Evolutionary conservation across 208 protist genomes (phyloP), one percentile per base, ranked within the genome.

Genomic region (Balamuthia mandrillaris): DNA sequence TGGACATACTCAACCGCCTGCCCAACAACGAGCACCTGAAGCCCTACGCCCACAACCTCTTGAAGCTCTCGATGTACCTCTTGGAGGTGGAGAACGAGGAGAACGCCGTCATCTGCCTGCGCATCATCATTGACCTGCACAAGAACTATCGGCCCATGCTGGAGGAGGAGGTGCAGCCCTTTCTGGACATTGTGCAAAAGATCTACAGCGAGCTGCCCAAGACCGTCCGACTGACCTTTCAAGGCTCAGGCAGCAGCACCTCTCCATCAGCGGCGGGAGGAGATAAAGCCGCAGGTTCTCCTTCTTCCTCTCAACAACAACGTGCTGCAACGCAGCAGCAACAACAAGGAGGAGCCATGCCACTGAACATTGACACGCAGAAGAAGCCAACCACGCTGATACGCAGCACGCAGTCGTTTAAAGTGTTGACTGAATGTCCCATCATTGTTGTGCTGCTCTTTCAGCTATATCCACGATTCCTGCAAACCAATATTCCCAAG

Each of bases 381-480:
- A 70, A 47, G 37, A 51, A 54, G 45, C 4, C 54, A 6, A 29
- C 77, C 1, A 41, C 33, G 51, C 44, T 81, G 14, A 41, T 45
- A 2, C 49, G 74, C 31, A 45, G 49, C 74, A 81, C 74, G 2
- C 74, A 91, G 41, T 90, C 86, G 9, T 91, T 92, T 82, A 92
- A 95, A 61, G 91, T 95, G 27, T 74, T 95, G 12, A 94, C 90
- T 29, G 93, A 95, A 72, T 95, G 93, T 81, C 93, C 93, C n/a
- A 87, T 95, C 14, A 94, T 95, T 27, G 93, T 95, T 12, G 92
- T 95, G 39, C 78, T 95, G 10, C 88, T 95, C 35, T 93, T 95
- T 68, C 92, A 95, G 79, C 85, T 95, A 33, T 95, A 95, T 70
- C 88, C 58, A 5, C 24, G 14, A 1, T 91, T 79, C 45, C 41